Conservation (phyloP, 2,329 filamentous ascomycete species). For the Acrocalymma vagum region DNA sequence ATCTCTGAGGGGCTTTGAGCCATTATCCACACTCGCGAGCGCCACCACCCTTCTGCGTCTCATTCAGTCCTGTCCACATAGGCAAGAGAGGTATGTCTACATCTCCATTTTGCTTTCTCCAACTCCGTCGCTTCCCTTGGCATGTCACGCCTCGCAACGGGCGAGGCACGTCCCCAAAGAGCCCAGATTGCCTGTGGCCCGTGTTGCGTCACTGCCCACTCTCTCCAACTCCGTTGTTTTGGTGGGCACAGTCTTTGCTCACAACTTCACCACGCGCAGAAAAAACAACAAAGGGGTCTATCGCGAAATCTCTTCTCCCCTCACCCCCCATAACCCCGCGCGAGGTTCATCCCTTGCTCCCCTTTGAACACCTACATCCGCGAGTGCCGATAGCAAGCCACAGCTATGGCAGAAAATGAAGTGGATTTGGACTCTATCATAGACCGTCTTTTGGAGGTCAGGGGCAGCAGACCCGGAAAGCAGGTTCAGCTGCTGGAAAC, state of each 20-base stretch:
- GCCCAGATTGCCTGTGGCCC: too few relatives aligned
- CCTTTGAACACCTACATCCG: slow-evolving; percentile 23
- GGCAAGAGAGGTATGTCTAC: slow-evolving; percentile 41
- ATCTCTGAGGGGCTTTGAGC: slow-evolving; percentile 51
- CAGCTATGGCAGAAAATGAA: slow-evolving; percentile 81
- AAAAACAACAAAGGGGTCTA: slow-evolving; percentile 25
- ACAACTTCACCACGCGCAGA: slow-evolving; percentile 29
- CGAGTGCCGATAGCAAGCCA: slow-evolving; percentile 45
- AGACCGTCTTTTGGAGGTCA: slow-evolving; percentile 95
- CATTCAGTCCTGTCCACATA: slow-evolving; percentile 26
- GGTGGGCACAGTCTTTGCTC: slow-evolving; percentile 25
- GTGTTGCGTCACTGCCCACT: slow-evolving; percentile 18
- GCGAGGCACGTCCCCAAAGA: too few relatives aligned
- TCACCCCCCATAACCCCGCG: slow-evolving; percentile 34
- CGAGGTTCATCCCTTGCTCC: slow-evolving; percentile 46
- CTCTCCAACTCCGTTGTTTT: slow-evolving; percentile 13
- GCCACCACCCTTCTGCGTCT: slow-evolving; percentile 26
- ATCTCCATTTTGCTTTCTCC: slow-evolving; percentile 3
- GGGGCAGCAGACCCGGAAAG: slow-evolving; percentile 96
- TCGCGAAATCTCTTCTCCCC: slow-evolving; percentile 34
- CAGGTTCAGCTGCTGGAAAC: slow-evolving; percentile 96
- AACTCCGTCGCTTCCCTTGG: slow-evolving; percentile 6
- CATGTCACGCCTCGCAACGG: slow-evolving; percentile 7
- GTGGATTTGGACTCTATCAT: slow-evolving; percentile 99
- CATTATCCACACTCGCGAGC: slow-evolving; percentile 43